Evolutionary conservation across 2,329 filamentous ascomycete genomes (phyloP), one percentile per base, ranked within the genome.

Genomic region (Aspergillus alliaceus): DNA sequence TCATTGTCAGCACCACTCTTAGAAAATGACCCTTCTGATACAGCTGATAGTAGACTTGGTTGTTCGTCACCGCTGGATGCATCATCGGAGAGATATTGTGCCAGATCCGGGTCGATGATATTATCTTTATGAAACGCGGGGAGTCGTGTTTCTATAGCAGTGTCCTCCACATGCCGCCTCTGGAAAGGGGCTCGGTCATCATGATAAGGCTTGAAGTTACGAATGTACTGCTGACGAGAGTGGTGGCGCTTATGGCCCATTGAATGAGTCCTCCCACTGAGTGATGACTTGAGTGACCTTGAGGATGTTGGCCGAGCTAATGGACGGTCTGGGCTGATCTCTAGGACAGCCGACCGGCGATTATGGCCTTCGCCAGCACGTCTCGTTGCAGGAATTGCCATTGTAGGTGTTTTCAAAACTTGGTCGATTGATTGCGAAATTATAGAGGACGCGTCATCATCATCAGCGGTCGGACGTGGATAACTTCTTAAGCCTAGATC

Each of bases 51-150:
- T 12, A 97, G 88, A 68, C 89, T 93, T 75, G 93, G 88, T 66
- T 96, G 90, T 63, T 99, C 93, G 66, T 96, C 93, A 35, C 90
- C 93, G 66, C 91, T 97, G 1, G 93, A 96, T 48, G 90, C 92
- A 65, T 90, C 88, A 71, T 99, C 95, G 6, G 95, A 99, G 82
- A 99, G 90, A 75, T 96, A 99, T 32, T 91, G 90, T 5, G 93
- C 93, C 53, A 99, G 80, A 68, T 99, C 95, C 1, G 95, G 95
- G 70, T 99, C 95, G 65, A 99, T 98, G 65, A 99, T 96, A 69
- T 95, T 98, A 78, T 99, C 95, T 69, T 95, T 92, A 72, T 99
- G 95, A 66, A 99, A 98, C n/a, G 92, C 92, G 15, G 93, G 89
- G 34, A 96, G 82, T 40, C 86, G 86, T 7, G 85, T 79, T 61